These are phyloP conservation scores for Sambucus nigra DNA, from an alignment of 129 eudicot genomes.

Conservation along the genomic window DNA sequence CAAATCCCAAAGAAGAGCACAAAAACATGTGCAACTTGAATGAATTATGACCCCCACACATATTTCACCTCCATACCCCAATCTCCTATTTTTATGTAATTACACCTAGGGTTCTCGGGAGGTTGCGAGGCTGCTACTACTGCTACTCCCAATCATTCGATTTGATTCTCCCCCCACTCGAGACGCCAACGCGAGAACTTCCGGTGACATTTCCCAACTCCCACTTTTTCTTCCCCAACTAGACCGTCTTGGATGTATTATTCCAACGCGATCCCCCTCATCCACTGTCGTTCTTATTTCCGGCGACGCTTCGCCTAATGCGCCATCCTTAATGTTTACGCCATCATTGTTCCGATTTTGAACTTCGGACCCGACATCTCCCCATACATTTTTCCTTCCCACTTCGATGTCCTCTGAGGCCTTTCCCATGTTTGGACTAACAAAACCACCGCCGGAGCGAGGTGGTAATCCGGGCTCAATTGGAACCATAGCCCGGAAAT, in stretches of 20 bases:
- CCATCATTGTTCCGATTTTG: conserved; percentile 54
- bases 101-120: too few species aligned
- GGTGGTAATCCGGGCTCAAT: conserved; percentile 49
- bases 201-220: conserved; percentile 98
- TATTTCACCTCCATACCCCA: too few species aligned
- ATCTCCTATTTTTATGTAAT: too few species aligned
- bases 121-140: too few species aligned
- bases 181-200: conserved; percentile 79
- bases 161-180: conserved; percentile 58
- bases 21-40: too few species aligned
- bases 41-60: too few species aligned
- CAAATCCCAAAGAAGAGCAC: too few species aligned
- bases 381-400: conserved; percentile 97
- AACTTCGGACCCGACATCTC: conserved; percentile 65
- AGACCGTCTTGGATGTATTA: conserved; percentile 73
- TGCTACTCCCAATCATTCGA: conserved; percentile 34
- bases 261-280: conserved; percentile 78
- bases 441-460: conserved; percentile 61
- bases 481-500: conserved; percentile 68
- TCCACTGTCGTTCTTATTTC: conserved; percentile 79
- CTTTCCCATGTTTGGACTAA: conserved; percentile 92
- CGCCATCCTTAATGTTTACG: conserved; percentile 50
- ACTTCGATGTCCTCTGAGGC: conserved; percentile 82
- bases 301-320: conserved; percentile 65
- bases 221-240: conserved; percentile 97